Base-by-base conservation (phyloP, 371 early-diverging fungal species). In the Umbelopsis sp. region DNA sequence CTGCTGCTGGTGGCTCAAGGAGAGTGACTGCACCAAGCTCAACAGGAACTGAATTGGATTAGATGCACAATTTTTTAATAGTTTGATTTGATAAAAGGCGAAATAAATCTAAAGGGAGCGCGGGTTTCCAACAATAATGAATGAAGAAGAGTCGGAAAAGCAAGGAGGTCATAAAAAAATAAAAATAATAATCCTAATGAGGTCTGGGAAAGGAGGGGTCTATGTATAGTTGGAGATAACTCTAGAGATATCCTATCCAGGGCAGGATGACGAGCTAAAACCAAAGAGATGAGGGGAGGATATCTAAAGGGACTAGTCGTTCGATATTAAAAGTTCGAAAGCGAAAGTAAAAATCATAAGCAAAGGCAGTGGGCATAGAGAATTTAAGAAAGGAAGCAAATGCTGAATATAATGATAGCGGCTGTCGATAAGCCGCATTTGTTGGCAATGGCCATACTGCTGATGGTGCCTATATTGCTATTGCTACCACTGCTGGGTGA, bases 31-130 rank as follows among this genome's bases (percentile, higher is more conserved):
- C 37, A 57, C 57, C 29, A 14, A 35, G 35, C 18, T 11, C 57
- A n/a, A 35, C 35, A 16, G 57, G 57, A 29, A 57, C 57, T 10
- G 57, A 57, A 12, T 57, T 57, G 57, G 57, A 57, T 57, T 57
- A 57, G 52, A 51, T 20, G 52, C 52, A 51, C 22, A 20, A 22
- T 51, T 50, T 25, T 51, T 51, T 51, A 51, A 25, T 25, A 51
- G 29, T 0, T 29, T 51, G 29, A n/a, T 9, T 22, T 29, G 7
- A 29, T 51, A 20, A 12, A 51, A n/a, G 12, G 20, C 18, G 6
- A 51, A 24, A 24, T 11, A 51, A 24, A 25, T 20, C 22, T 20
- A 25, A 9, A 51, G 22, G 7, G 14, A 20, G 29, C 22, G 51
- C 24, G 48, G 48, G 48, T 18, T 46, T 20, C 16, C 20, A n/a